These are phyloP conservation scores for Arthrobotrys conoides DNA, from an alignment of 2,329 filamentous ascomycete genomes.

Conservation along the genomic window DNA sequence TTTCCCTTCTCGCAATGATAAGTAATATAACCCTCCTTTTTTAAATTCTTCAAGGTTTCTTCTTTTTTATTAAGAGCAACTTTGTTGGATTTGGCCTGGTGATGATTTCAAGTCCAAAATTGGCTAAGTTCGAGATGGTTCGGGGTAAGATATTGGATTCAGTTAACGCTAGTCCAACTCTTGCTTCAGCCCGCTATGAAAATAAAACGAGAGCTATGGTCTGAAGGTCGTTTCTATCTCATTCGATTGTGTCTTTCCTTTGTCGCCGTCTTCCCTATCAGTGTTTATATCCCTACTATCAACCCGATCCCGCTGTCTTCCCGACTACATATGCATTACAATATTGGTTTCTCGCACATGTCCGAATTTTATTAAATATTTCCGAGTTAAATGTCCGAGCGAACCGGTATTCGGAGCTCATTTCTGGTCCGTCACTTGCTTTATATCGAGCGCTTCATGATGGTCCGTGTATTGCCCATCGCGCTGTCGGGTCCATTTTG, in stretches of 20 bases:
- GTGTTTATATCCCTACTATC: neutral
- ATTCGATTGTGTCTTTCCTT: neutral
- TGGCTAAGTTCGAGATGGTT: constrained; percentile 26
- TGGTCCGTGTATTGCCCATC: constrained; percentile 20
- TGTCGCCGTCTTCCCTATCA: neutral
- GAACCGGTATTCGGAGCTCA: constrained; percentile 24
- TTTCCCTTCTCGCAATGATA: neutral
- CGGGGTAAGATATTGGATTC: neutral
- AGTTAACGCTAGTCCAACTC: neutral
- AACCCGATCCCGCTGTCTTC: neutral
- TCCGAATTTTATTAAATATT: neutral
- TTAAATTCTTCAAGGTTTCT: neutral
- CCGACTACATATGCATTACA: neutral
- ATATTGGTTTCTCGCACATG: neutral
- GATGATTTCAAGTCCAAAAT: constrained; percentile 36
- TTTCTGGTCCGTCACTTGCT: neutral
- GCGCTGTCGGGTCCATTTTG: constrained; percentile 37
- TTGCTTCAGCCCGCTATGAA: constrained; percentile 12
- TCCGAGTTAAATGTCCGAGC: neutral
- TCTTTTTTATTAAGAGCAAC: neutral
- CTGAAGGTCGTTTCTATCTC: constrained; percentile 8
- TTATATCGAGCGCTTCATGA: neutral
- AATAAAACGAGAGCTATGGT: constrained; percentile 32
- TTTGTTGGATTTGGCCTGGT: constrained; percentile 28
- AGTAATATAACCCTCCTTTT: constrained; percentile 1